Evolutionary conservation across 2,329 filamentous ascomycete genomes (phyloP).

Genomic region (Claviceps pazoutovae): DNA sequence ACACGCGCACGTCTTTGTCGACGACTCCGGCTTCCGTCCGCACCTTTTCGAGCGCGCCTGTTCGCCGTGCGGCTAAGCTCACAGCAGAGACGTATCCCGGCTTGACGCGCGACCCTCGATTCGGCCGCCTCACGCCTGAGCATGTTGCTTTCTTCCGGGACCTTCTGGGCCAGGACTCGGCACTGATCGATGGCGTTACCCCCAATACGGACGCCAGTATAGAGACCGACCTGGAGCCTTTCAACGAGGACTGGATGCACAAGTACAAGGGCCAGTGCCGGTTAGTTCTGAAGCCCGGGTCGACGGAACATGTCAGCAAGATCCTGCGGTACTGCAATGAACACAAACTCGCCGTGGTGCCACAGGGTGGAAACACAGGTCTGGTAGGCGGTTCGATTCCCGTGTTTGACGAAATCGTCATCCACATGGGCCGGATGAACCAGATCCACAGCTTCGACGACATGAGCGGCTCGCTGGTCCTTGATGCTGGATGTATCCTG

Average conservation of each 20-base stretch:
- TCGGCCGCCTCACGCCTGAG: slow-evolving; percentile 56
- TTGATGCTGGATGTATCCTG: slow-evolving; percentile 80
- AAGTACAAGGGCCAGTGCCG: slow-evolving; percentile 89
- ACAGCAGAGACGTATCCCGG: slow-evolving; percentile 79
- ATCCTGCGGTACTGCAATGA: slow-evolving; percentile 93
- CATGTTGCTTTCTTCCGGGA: slow-evolving; percentile 74
- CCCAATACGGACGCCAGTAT: slow-evolving; percentile 50
- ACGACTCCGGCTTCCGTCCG: slow-evolving; percentile 13
- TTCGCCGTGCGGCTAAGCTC: slow-evolving; percentile 37
- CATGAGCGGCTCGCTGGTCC: slow-evolving; percentile 78
- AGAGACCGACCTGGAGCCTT: slow-evolving; percentile 71
- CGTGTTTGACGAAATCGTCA: slow-evolving; percentile 94
- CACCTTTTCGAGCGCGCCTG: slow-evolving; percentile 12
- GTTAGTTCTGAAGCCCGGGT: slow-evolving; percentile 73
- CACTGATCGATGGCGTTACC: slow-evolving; percentile 72
- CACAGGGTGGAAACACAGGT: slow-evolving; percentile 93
- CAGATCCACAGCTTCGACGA: slow-evolving; percentile 83
- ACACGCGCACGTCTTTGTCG: slow-evolving; percentile 1
- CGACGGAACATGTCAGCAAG: slow-evolving; percentile 77
- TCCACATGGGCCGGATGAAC: slow-evolving; percentile 86
- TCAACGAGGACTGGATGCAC: slow-evolving; percentile 98
- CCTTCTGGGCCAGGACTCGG: slow-evolving; percentile 65
- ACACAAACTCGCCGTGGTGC: slow-evolving; percentile 80
- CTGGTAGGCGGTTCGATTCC: slow-evolving; percentile 91
- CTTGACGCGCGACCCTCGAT: slow-evolving; percentile 66